Conservation (phyloP, 2,329 filamentous ascomycete genomes). For the Trichoderma sp. region DNA sequence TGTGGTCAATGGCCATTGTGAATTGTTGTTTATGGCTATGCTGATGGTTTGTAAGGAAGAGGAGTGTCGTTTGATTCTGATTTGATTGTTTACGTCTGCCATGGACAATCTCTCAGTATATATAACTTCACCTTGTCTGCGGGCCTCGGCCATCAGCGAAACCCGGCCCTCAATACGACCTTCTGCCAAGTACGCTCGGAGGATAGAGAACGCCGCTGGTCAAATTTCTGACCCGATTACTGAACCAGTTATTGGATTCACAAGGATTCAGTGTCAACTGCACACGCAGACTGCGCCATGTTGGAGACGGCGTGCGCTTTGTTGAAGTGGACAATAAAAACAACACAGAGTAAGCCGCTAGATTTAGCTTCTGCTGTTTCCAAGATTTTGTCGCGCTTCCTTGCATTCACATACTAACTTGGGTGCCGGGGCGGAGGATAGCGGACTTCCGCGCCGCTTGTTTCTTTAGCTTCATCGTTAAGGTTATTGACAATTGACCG, state of each 20-base stretch:
- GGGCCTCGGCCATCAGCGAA: not conserved
- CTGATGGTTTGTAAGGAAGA: not conserved
- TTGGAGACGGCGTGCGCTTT: not conserved
- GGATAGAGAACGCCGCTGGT: not conserved
- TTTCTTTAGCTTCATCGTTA: not conserved
- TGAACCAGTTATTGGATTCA: not conserved
- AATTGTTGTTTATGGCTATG: not conserved
- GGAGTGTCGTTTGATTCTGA: not conserved
- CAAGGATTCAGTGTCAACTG: not conserved
- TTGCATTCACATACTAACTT: not conserved
- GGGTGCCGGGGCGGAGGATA: too few relatives aligned
- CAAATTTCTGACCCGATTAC: not conserved
- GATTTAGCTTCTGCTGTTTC: not conserved
- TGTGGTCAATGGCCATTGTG: constrained; percentile 41
- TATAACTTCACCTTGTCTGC: not conserved
- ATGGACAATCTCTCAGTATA: not conserved
- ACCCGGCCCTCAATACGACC: not conserved
- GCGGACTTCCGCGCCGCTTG: not conserved
- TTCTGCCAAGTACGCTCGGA: not conserved
- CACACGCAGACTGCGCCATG: not conserved
- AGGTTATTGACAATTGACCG: not conserved
- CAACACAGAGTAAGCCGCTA: not conserved
- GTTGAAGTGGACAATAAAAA: not conserved
- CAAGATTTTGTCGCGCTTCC: not conserved
- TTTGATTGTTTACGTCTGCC: not conserved